phyloP scores from a whole-genome alignment of 164 flowering plant genomes.

The Umbilicus rupestris region DNA sequence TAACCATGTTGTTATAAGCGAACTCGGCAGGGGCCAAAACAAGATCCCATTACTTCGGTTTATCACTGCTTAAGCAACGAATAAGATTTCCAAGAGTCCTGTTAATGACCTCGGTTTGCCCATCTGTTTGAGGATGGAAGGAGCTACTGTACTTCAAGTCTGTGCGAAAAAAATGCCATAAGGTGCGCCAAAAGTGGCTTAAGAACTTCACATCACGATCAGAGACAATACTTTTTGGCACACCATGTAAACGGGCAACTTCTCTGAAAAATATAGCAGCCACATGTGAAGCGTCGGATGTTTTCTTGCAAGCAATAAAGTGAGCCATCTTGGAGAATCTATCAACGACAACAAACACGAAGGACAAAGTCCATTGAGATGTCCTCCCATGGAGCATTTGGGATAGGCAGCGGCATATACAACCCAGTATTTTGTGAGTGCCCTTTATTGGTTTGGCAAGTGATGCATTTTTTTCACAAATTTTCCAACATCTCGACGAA shows the following conservation, averaged over 20 bases:
- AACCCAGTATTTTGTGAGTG: slow-evolving; percentile 8
- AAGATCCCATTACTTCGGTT: slow-evolving; percentile 14
- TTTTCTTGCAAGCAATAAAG: too few species aligned
- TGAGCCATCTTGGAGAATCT: slow-evolving; percentile 12
- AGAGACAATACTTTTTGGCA: too few species aligned
- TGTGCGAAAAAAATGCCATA: neutral
- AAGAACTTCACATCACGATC: neutral
- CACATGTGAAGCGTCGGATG: neutral
- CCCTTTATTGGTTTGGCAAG: slow-evolving; percentile 9
- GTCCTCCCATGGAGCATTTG: slow-evolving; percentile 11
- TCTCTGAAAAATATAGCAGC: slow-evolving; percentile 4
- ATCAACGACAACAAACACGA: slow-evolving; percentile 15
- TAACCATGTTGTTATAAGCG: too few species aligned
- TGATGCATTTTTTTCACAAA: neutral
- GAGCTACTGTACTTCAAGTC: too few species aligned
- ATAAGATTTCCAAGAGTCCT: too few species aligned
- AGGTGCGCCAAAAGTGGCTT: slow-evolving; percentile 9
- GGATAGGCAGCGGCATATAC: slow-evolving; percentile 10
- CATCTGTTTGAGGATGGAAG: too few species aligned
- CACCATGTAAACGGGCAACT: too few species aligned
- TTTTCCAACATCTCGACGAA: slow-evolving; percentile 4
- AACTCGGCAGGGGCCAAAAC: neutral
- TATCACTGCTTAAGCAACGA: neutral
- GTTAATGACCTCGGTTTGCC: too few species aligned
- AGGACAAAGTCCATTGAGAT: slow-evolving; percentile 16